Percentiles rank a stretch among this genome's conserved stretches.
Conservation (phyloP, 352 stramenopile species). For the Phytophthora boehmeriae region DNA sequence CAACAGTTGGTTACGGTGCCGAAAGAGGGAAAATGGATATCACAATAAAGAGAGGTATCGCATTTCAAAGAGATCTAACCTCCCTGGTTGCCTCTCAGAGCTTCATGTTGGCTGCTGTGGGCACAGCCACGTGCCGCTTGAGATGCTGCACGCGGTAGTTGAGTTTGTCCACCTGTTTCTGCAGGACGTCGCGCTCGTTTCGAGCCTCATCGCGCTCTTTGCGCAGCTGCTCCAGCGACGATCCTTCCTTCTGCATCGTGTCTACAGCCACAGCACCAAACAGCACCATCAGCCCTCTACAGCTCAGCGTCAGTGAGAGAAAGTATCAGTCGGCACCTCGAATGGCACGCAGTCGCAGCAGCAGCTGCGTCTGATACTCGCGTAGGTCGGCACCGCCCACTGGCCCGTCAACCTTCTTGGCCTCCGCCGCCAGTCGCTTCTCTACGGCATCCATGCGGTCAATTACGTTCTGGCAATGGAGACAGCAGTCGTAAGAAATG, state of each 20-base stretch:
- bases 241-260: constrained; percentile 67
- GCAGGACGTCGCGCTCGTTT: constrained; percentile 58
- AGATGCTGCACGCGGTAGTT: constrained; percentile 82
- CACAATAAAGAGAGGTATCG: constrained; percentile 7
- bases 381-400: constrained; percentile 68
- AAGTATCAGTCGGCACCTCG: constrained; percentile 31
- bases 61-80: no score
- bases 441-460: constrained; percentile 53
- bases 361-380: constrained; percentile 70
- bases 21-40: constrained; percentile 11
- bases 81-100: constrained; percentile 2
- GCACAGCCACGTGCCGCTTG: constrained; percentile 68
- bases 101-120: constrained; percentile 30
- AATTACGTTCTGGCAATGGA: constrained; percentile 46
- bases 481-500: not conserved
- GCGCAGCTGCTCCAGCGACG: constrained; percentile 63
- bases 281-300: not conserved
- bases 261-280: constrained; percentile 31
- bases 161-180: constrained; percentile 82
- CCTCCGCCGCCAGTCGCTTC: constrained; percentile 41
- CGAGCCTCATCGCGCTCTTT: constrained; percentile 65
- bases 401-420: constrained; percentile 52
- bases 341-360: constrained; percentile 65
- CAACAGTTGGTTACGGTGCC: not conserved
- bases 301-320: not conserved